Evolutionary conservation across 495 filamentous ascomycete species (phyloP), one percentile per base, ranked within the genome.

Genomic region (Talaromyces adpressus): DNA sequence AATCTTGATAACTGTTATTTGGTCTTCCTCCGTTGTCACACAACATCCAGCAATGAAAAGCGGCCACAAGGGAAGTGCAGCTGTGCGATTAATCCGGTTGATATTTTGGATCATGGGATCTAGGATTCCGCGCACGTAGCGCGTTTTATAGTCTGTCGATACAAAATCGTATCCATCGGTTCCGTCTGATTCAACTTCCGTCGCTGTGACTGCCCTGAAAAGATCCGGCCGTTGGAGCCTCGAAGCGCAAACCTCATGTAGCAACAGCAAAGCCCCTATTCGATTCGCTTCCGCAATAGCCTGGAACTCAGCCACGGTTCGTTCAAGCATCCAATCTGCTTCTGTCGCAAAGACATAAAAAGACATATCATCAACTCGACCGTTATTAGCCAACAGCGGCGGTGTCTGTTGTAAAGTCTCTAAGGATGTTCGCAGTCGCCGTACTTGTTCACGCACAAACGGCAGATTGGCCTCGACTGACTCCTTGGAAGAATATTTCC

Each of bases 21-120:
- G 62, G 14, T 72, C 63, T 23, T 70, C 70, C 20, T 70, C 70
- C 0, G 58, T 47, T 7, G 27, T 60, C n/a, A 66, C 61, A 63
- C 70, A 72, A 12, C 70, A 72, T 20, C 68, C 70, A 1, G 66
- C 70, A 36, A 72, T 54, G 9, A 72, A 72, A 3, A 72, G 59
- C 9, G 70, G 70, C 70, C 70, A 72, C 6, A 72, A 36, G 2
- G 70, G 68, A 8, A 70, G 56, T 3, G 63, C 70, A 1, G 70
- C 68, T 2, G 70, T 70, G 9, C 68, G 68, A 60, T 62, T 68
- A 47, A 72, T 70, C 27, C 58, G 65, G 36, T 60, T 60, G 58
- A 60, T 47, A 12, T 60, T 60, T 29, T 49, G n/a, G 6, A 49
- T 41, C 36, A 70, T 66, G 0, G 66, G 18, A 4, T 36, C 41